These are phyloP conservation scores for Xylariales sp. DNA, from an alignment of 2,329 filamentous ascomycete species.

Conservation along the genomic window DNA sequence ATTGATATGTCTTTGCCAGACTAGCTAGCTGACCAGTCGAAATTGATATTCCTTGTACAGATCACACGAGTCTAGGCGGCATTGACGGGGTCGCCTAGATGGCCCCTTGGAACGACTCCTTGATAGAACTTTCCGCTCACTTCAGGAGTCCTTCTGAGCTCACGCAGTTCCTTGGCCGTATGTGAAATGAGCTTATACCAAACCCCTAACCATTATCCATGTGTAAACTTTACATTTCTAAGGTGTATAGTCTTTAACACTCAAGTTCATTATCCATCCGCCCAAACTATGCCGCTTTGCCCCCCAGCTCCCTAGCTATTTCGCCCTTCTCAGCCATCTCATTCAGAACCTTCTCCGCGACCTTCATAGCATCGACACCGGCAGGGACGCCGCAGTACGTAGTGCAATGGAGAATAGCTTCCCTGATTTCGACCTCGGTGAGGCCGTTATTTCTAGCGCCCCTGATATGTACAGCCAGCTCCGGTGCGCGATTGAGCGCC, in stretches of 20 bases:
- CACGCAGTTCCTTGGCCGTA: not conserved
- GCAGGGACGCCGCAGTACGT: conserved; percentile 59
- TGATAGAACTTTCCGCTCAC: no score
- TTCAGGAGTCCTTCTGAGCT: no score
- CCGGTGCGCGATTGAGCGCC: conserved; percentile 68
- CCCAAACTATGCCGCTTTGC: conserved; percentile 36
- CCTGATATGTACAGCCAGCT: conserved; percentile 71
- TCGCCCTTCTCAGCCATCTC: conserved; percentile 50
- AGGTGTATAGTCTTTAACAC: not conserved
- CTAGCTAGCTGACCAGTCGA: conserved; percentile 10
- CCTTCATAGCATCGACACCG: conserved; percentile 55
- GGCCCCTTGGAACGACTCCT: not conserved
- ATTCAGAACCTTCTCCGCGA: conserved; percentile 49
- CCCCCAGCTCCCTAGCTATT: conserved; percentile 45
- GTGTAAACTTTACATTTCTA: not conserved
- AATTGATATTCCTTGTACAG: conserved; percentile 35
- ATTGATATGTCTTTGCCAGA: conserved; percentile 51
- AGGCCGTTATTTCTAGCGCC: conserved; percentile 73
- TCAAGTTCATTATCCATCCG: not conserved
- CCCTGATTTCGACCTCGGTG: conserved; percentile 70
- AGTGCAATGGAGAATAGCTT: conserved; percentile 63
- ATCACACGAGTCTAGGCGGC: not conserved
- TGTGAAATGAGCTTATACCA: not conserved
- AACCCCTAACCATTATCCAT: not conserved
- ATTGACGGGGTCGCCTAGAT: not conserved